These are phyloP conservation scores for Rhinocladiella similis DNA, from an alignment of 2,329 filamentous ascomycete species.

Conservation along the genomic window DNA sequence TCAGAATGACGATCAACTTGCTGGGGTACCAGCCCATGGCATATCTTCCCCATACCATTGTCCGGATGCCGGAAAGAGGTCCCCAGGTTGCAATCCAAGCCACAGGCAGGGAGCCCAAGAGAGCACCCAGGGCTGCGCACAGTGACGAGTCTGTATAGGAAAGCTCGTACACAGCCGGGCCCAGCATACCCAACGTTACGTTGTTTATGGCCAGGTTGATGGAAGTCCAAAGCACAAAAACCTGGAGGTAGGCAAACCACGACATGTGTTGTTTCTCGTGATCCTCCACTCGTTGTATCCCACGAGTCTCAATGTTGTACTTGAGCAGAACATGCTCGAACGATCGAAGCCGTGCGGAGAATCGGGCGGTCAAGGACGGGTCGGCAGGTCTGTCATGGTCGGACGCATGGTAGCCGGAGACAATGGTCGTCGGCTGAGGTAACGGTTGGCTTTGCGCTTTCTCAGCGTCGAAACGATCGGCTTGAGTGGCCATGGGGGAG, in stretches of 20 bases:
- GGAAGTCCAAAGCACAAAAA: constrained; percentile 61
- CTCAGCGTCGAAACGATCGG: constrained; percentile 16
- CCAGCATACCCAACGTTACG: constrained; percentile 64
- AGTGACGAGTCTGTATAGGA: constrained; percentile 59
- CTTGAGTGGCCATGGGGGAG: constrained; percentile 11
- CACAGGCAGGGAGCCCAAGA: constrained; percentile 56
- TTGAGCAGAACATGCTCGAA: constrained; percentile 44
- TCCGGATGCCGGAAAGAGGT: constrained; percentile 61
- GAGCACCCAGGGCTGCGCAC: constrained; percentile 57
- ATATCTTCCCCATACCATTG: constrained; percentile 62
- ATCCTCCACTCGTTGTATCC: constrained; percentile 59
- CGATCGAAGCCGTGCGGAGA: constrained; percentile 4
- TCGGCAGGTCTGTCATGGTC: constrained; percentile 8
- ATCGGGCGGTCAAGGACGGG: not conserved
- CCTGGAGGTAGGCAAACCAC: constrained; percentile 53
- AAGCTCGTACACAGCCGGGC: constrained; percentile 58
- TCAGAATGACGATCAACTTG: constrained; percentile 63
- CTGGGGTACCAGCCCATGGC: constrained; percentile 67
- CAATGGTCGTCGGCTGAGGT: not conserved
- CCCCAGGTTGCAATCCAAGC: constrained; percentile 65
- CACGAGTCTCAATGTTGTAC: constrained; percentile 57
- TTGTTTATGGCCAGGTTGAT: constrained; percentile 66
- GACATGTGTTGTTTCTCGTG: constrained; percentile 55
- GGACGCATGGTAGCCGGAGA: not conserved
- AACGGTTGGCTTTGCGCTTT: constrained; percentile 5